Evolutionary conservation across 495 filamentous ascomycete species (phyloP), one percentile per base, ranked within the genome.

Genomic region (Talaromyces thailandensis): DNA sequence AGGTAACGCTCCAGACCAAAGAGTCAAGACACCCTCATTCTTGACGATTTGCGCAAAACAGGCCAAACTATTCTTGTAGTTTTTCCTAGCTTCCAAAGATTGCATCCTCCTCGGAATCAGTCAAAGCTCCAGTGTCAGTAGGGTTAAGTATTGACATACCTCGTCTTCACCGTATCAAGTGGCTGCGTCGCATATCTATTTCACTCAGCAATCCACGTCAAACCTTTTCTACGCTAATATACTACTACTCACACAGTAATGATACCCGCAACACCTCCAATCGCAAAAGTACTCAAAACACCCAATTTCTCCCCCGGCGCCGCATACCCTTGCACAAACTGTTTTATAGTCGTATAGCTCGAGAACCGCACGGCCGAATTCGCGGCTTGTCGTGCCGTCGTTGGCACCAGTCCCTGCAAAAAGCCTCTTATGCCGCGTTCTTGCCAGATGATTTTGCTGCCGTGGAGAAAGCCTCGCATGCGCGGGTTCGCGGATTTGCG

Each of bases 391-490:
- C 94, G 81, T 12, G 92, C 92, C 4, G 94, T 96, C 1, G 94
- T 98, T 0, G 94, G 94, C 2, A 96, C 87, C 71, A 98, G 92
- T 31, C 94, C 94, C 71, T 97, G 91, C 81, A 98, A 94, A 79
- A 98, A 97, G 29, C 93, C 95, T 40, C 87, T 82, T 56, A 96
- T 73, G 25, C 94, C 94, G 65, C 92, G 83, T 72, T 98, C 94
- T 55, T 89, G 84, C 40, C 83, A 87, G 58, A 98, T 98, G 40
- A 98, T 81, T 28, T 84, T 84, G 25, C 91, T 88, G 21, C 93
- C 94, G 69, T 98, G 92, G 23, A 98, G 75, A 75, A 98, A 97
- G 28, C 94, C 94, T 26, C 86, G 85, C 85, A 98, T 89, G 3
- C 93, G 86, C 2, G 92, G 92, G 1, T 88, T 94, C 28, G 84